Percentiles rank a stretch among this genome's conserved stretches.
phyloP scores from a whole-genome alignment of 1,139 yeast genomes.

The Suzukiozyma palmioleophila region DNA sequence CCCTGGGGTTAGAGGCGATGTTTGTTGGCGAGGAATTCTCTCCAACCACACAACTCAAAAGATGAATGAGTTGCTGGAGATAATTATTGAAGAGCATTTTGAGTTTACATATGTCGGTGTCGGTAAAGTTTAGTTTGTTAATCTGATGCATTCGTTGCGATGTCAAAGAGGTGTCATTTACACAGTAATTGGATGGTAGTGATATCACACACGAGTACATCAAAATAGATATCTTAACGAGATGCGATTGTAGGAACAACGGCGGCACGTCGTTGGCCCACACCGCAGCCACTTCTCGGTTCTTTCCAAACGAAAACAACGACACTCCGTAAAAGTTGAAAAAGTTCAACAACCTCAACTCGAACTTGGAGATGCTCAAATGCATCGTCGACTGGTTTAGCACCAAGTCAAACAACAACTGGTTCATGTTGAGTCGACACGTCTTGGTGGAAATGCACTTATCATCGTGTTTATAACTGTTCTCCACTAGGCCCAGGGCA shows the following conservation, averaged over 20 bases:
- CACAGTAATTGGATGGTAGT: background rate
- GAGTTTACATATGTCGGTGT: background rate
- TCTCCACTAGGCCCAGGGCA: background rate
- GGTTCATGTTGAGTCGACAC: constrained; percentile 3
- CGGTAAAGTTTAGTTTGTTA: background rate
- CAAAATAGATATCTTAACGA: constrained; percentile 1
- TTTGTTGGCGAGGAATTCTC: background rate
- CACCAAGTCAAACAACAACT: constrained; percentile 6
- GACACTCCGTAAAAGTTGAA: constrained; percentile 25
- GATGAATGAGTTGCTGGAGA: background rate
- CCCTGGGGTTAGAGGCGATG: background rate
- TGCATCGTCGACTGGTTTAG: constrained; percentile 14
- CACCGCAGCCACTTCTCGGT: background rate
- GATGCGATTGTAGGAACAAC: background rate
- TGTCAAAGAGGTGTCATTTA: background rate
- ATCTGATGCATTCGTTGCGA: background rate
- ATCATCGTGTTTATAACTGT: background rate
- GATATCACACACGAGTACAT: background rate
- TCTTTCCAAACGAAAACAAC: constrained; percentile 12
- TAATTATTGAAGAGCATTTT: background rate
- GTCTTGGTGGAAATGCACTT: too few relatives aligned
- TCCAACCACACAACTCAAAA: background rate
- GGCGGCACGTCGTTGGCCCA: constrained; percentile 2
- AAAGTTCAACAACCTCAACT: constrained; percentile 25
- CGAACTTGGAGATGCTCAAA: constrained; percentile 25